Evolutionary conservation across 371 early-diverging fungal genomes (phyloP), one percentile per base, ranked within the genome.

Genomic region (Syncephalis fuscata): DNA sequence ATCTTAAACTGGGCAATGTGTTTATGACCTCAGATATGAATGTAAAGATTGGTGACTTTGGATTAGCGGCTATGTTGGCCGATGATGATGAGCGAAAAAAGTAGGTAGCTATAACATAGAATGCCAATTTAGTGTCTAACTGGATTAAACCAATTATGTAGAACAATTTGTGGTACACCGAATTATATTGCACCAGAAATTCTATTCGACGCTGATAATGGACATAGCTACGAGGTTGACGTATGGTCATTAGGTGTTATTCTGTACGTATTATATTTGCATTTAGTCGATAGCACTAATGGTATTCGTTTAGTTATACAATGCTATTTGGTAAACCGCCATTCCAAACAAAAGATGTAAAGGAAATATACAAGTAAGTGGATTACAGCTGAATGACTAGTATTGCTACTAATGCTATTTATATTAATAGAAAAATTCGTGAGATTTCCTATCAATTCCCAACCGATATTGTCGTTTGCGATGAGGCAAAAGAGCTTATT

Each of bases 131-230:
- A n/a, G n/a, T n/a, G n/a, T n/a, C n/a, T n/a, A n/a, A n/a, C n/a
- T n/a, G n/a, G n/a, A n/a, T n/a, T n/a, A n/a, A n/a, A n/a, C n/a
- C n/a, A n/a, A n/a, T n/a, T n/a, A n/a, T n/a, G 0, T 53, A 85
- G 83, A 55, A 95, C 93, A 0, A 82, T 92, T 40, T 99, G 88
- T 58, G 99, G 99, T 11, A 99, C 99, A 2, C 98, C 98, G 4
- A 98, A 98, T 56, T 99, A 97, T 58, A 88, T 99, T 52, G 98
- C 99, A 1, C 99, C 99, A 0, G 99, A 99, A 61, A 82, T 99
- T 24, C 64, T 98, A 16, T 85, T 85, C 64, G 84, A 81, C 45
- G 65, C 73, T 39, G 72, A 71, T 47, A 59, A 61, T 7, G 97
- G 98, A 1, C 99, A 99, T 62, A 85, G 93, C 46, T 93, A 77